Conservation (phyloP, 176 grass and related monocot genomes). For the Juncus inflexus region DNA sequence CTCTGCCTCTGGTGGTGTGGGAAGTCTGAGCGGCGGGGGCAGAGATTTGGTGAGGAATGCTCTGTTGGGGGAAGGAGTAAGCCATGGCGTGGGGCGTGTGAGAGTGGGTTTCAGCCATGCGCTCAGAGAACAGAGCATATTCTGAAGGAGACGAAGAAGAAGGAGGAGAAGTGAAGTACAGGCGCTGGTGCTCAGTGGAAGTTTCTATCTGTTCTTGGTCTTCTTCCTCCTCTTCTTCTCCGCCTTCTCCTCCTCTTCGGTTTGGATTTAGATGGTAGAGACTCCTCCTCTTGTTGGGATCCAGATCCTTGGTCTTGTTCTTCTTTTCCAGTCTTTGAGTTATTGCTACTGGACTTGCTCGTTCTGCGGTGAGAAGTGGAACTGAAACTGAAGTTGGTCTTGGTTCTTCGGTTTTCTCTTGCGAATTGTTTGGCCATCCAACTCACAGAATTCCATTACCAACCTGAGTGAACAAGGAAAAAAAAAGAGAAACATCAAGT, state of each 20-base stretch:
- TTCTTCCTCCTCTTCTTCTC: slow-evolving; percentile 17
- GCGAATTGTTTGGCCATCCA: slow-evolving; percentile 61
- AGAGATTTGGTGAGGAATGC: slow-evolving; percentile 37
- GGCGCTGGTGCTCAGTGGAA: slow-evolving; percentile 39
- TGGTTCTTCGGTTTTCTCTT: slow-evolving; percentile 37
- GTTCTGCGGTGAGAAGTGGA: slow-evolving; percentile 13
- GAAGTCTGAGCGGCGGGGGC: slow-evolving; percentile 1
- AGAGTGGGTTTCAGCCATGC: slow-evolving; percentile 51
- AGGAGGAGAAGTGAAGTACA: slow-evolving; percentile 34
- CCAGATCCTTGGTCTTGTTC: slow-evolving; percentile 71
- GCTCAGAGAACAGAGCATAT: slow-evolving; percentile 65
- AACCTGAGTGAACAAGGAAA: slow-evolving; percentile 23
- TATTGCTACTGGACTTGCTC: slow-evolving; percentile 31
- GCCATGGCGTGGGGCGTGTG: slow-evolving; percentile 33
- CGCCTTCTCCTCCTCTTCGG: slow-evolving; percentile 39
- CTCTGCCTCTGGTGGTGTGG: slow-evolving; percentile 42
- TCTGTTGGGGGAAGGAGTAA: slow-evolving; percentile 61
- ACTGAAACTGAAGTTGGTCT: slow-evolving; percentile 13
- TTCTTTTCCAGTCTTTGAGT: slow-evolving; percentile 16
- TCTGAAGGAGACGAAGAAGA: slow-evolving; percentile 53
- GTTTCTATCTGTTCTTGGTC: slow-evolving; percentile 27
- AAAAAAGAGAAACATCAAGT: slow-evolving; percentile 22
- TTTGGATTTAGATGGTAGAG: slow-evolving; percentile 49
- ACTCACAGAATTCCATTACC: slow-evolving; percentile 71
- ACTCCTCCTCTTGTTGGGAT: slow-evolving; percentile 51